Conservation (phyloP, 176 grass and related monocot species). For the Melocanna baccifera region DNA sequence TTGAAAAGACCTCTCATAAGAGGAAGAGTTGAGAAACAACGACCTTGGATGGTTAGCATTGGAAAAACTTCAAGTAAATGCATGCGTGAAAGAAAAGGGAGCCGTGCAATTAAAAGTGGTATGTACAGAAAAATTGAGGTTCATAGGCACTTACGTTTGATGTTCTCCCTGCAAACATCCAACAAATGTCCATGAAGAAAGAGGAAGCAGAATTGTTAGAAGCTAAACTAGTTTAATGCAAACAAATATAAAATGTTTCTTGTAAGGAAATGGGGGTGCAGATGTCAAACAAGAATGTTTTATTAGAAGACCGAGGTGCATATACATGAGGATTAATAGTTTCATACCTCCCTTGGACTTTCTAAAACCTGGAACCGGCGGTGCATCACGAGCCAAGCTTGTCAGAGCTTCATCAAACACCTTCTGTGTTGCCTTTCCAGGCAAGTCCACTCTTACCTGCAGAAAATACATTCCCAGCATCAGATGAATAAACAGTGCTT, state of each 20-base stretch:
- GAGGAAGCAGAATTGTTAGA: background rate
- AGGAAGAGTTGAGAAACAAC: constrained; percentile 1
- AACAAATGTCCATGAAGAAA: constrained; percentile 31
- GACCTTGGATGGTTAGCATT: background rate
- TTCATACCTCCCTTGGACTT: constrained; percentile 68
- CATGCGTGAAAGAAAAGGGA: constrained; percentile 27
- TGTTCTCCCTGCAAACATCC: constrained; percentile 63
- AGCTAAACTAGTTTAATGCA: background rate
- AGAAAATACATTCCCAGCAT: background rate
- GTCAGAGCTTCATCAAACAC: constrained; percentile 51
- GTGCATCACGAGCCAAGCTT: constrained; percentile 56
- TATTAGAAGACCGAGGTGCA: background rate
- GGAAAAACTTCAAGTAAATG: background rate
- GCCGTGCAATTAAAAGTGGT: constrained; percentile 8
- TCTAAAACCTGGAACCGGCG: constrained; percentile 67
- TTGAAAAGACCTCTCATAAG: background rate
- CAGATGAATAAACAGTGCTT: background rate
- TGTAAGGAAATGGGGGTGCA: background rate
- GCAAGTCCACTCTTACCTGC: constrained; percentile 67
- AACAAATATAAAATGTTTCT: background rate
- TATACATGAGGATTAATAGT: background rate
- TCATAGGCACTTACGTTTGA: constrained; percentile 51
- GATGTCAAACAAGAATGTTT: constrained; percentile 8
- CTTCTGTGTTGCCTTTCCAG: constrained; percentile 60
- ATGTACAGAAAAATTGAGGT: background rate